Evolutionary conservation across 768 basidiomycete species (phyloP), one percentile per base, ranked within the genome.

Genomic region (Phanerochaete sordida): DNA sequence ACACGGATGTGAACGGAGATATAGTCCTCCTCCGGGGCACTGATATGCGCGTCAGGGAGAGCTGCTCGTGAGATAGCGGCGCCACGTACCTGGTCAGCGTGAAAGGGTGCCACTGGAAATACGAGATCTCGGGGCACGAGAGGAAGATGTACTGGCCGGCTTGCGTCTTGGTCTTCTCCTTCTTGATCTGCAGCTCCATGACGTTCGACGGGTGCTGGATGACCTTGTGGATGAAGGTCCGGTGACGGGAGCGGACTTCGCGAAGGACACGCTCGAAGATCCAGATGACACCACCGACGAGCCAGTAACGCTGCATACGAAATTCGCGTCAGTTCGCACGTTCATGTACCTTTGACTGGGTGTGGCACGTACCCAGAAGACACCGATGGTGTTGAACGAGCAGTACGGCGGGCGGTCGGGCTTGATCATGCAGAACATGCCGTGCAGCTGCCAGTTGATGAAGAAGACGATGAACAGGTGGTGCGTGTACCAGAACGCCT

Each of bases 61-160:
- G 53, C 39, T 16, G 50, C 26, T 44, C 23, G 21, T 24, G 48
- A 4, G n/a, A 21, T 31, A 31, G 13, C 35, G 45, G 2, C 24
- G 23, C 16, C 21, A 72, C 74, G 21, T 55, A 85, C 87, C 87
- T 89, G 33, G 93, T 96, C 61, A 97, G 83, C 16, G 95, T 96
- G 81, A 97, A 97, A 9, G 95, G 94, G 69, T 98, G 95, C 91
- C 94, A 98, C 71, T 97, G 93, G 81, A 90, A 95, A 77, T 93
- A 96, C 21, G 90, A 93, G 48, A 98, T 79, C 73, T 93, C 91
- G 9, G 95, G 95, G 76, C 92, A 94, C 64, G 79, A 87, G 51
- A 97, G 73, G 79, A 96, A 95, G 72, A 98, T 91, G 74, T 97
- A 98, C 72, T 96, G 92, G 21, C 94, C 94, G 1, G 94, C 93